Percentiles rank a stretch among this genome's conserved stretches.
phyloP scores from a whole-genome alignment of 106 monocot species.

The Vanilla planifolia region DNA sequence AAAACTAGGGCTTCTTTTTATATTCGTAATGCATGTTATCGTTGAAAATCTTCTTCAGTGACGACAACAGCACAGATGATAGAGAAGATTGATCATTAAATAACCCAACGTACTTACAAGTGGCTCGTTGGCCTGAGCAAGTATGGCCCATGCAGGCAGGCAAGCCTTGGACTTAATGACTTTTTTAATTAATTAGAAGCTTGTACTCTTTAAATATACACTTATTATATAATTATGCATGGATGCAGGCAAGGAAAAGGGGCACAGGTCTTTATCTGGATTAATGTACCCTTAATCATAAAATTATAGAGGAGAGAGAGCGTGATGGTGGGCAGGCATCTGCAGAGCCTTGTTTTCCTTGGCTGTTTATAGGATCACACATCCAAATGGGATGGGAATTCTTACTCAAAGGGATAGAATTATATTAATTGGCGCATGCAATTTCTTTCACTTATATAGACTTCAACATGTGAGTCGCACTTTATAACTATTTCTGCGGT shows the following conservation, averaged over 20 bases:
- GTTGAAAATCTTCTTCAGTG: constrained; percentile 4
- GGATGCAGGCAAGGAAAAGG: not conserved
- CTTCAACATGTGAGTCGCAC: no score
- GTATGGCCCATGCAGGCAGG: not conserved
- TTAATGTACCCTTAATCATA: not conserved
- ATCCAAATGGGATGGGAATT: not conserved
- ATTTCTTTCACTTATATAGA: no score
- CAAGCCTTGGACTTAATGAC: not conserved
- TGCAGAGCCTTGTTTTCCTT: not conserved
- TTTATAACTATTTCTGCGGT: no score
- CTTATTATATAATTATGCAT: no score
- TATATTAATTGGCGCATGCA: not conserved
- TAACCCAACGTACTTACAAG: not conserved
- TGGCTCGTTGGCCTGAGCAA: not conserved
- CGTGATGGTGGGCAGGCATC: not conserved
- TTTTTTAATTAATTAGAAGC: no score
- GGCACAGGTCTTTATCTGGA: not conserved
- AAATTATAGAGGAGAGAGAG: not conserved
- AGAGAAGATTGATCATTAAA: not conserved
- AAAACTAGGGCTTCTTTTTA: not conserved
- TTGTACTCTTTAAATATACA: no score
- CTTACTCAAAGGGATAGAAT: not conserved
- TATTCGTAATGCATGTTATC: constrained; percentile 3
- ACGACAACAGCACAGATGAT: not conserved
- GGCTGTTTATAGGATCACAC: not conserved